Evolutionary conservation across 176 grass and related monocot species (phyloP).

Genomic region (Lolium rigidum): DNA sequence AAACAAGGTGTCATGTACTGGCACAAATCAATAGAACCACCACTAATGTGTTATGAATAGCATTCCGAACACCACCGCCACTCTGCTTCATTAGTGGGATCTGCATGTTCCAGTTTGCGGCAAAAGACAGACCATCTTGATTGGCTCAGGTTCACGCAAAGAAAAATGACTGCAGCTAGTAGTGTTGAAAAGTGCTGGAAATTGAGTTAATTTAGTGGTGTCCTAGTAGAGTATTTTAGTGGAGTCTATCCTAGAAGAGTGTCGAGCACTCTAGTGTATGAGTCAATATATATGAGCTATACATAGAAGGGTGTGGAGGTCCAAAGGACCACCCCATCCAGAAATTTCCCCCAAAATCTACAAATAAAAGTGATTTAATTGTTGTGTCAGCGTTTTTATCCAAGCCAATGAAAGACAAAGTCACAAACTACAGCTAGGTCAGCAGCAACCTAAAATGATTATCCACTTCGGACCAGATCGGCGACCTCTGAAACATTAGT

Average conservation of each 20-base stretch:
- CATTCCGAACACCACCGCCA: not conserved
- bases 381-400: not conserved
- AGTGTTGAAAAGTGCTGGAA: not conserved
- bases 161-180: not conserved
- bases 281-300: too few species aligned
- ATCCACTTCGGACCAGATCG: not conserved
- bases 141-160: not conserved
- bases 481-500: not conserved
- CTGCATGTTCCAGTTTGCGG: not conserved
- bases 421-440: not conserved
- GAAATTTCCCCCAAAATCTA: too few species aligned
- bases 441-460: slow-evolving; percentile 1
- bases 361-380: not conserved
- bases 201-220: too few species aligned
- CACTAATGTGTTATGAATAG: not conserved
- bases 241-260: too few species aligned
- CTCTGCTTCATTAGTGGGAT: not conserved
- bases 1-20: slow-evolving; percentile 7
- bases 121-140: not conserved
- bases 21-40: slow-evolving; percentile 29
- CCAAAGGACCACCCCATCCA: too few species aligned
- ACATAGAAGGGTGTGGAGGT: too few species aligned
- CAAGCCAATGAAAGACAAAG: not conserved
- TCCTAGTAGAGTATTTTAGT: too few species aligned
- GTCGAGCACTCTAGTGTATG: too few species aligned